phyloP scores from a whole-genome alignment of 768 basidiomycete genomes.

The Clitopilus passeckerianus region DNA sequence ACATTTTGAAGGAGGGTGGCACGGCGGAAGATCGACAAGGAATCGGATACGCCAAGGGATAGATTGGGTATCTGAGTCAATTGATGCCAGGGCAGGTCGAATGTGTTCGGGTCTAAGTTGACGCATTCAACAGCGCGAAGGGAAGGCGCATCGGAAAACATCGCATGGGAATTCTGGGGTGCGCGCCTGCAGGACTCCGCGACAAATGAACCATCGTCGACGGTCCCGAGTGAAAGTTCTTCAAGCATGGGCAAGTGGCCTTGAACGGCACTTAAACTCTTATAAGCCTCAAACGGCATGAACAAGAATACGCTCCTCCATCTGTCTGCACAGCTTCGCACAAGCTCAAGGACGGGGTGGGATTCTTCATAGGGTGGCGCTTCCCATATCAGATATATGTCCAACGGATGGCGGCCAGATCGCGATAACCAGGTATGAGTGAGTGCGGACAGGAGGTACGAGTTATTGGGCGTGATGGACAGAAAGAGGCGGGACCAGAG shows the following conservation, averaged over 20 bases:
- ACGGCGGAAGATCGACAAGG: constrained; percentile 10
- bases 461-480: constrained; percentile 6
- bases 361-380: constrained; percentile 12
- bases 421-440: constrained; percentile 16
- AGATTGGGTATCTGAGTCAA: constrained; percentile 15
- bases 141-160: constrained; percentile 13
- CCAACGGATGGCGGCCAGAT: constrained; percentile 14
- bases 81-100: constrained; percentile 15
- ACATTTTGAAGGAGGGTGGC: constrained; percentile 10
- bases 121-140: constrained; percentile 17
- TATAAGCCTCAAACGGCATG: constrained; percentile 14
- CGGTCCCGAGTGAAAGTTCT: constrained; percentile 16
- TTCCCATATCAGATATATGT: constrained; percentile 19
- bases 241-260: constrained; percentile 14
- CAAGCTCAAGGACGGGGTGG: constrained; percentile 16
- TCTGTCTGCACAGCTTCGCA: constrained; percentile 13
- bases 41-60: not conserved
- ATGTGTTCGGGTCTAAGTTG: constrained; percentile 15
- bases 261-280: constrained; percentile 11
- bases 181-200: not conserved
- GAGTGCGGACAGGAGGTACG: constrained; percentile 1
- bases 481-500: constrained; percentile 36
- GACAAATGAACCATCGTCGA: constrained; percentile 2
- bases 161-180: constrained; percentile 2
- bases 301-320: constrained; percentile 17